phyloP scores from a whole-genome alignment of 176 grass and related monocot species.

The Musa troglodytarum region DNA sequence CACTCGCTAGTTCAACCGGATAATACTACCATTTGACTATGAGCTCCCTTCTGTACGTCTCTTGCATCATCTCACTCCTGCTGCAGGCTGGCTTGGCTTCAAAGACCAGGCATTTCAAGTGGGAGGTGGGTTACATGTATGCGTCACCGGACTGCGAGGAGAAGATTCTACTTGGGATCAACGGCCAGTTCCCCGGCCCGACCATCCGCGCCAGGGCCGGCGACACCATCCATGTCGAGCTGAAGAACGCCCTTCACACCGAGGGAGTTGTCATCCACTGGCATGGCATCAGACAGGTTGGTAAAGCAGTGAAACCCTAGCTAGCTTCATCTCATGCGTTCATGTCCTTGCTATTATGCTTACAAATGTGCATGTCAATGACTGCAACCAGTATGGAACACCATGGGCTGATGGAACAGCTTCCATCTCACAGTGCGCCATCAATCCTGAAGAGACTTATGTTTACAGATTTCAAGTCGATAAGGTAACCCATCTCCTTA shows the following conservation, averaged over 20 bases:
- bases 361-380: background rate
- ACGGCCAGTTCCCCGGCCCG: constrained; percentile 68
- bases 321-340: background rate
- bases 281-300: constrained; percentile 82
- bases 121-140: constrained; percentile 67
- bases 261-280: constrained; percentile 89
- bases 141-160: constrained; percentile 75
- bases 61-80: background rate
- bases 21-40: background rate
- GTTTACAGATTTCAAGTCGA: constrained; percentile 55
- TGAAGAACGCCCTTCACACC: constrained; percentile 62
- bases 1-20: too few relatives aligned
- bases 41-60: background rate
- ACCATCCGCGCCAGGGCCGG: constrained; percentile 55
- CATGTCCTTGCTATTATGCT: background rate
- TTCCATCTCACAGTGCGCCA: constrained; percentile 78
- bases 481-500: constrained; percentile 26
- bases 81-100: background rate
- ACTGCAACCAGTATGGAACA: constrained; percentile 45
- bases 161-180: constrained; percentile 61
- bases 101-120: constrained; percentile 46
- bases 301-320: background rate
- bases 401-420: constrained; percentile 88
- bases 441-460: constrained; percentile 76
- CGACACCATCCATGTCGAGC: constrained; percentile 51